Evolutionary conservation across 352 stramenopile species (phyloP).

Genomic region (Aphanomyces cochlioides): DNA sequence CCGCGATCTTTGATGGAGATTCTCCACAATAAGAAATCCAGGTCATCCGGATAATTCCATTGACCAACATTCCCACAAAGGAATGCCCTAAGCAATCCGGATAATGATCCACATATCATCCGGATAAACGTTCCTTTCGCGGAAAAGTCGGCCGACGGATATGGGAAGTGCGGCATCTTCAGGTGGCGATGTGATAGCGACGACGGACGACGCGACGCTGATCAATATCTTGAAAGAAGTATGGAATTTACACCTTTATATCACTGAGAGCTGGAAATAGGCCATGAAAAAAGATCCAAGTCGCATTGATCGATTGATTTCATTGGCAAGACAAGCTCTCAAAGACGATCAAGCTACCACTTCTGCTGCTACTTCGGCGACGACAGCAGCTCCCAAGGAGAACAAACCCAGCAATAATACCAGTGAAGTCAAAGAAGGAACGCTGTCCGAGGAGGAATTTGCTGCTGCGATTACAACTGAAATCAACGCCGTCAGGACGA

Average conservation of each 20-base stretch:
- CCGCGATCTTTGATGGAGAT: too few species aligned
- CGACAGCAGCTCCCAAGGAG: not conserved
- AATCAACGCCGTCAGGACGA: conserved; percentile 23
- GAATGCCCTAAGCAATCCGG: not conserved
- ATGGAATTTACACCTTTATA: not conserved
- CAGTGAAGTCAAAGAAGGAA: not conserved
- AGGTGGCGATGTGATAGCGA: conserved; percentile 21
- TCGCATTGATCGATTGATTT: conserved; percentile 23
- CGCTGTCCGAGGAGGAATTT: not conserved
- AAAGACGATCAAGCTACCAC: not conserved
- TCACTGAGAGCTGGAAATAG: not conserved
- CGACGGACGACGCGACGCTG: conserved; percentile 23
- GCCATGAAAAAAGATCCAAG: conserved; percentile 29
- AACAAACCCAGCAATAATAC: not conserved
- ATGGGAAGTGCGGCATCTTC: conserved; percentile 27
- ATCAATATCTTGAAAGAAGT: conserved; percentile 26
- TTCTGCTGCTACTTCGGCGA: not conserved
- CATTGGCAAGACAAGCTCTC: not conserved
- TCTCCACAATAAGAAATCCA: too few species aligned
- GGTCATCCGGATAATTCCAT: too few species aligned
- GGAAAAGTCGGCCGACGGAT: too few species aligned
- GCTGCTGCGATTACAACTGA: conserved; percentile 9
- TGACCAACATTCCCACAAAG: too few species aligned
- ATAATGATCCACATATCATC: not conserved
- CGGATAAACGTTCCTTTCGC: too few species aligned